These are phyloP conservation scores for Lathyrus tuberosus DNA, from an alignment of 306 rosid species.

Conservation along the genomic window DNA sequence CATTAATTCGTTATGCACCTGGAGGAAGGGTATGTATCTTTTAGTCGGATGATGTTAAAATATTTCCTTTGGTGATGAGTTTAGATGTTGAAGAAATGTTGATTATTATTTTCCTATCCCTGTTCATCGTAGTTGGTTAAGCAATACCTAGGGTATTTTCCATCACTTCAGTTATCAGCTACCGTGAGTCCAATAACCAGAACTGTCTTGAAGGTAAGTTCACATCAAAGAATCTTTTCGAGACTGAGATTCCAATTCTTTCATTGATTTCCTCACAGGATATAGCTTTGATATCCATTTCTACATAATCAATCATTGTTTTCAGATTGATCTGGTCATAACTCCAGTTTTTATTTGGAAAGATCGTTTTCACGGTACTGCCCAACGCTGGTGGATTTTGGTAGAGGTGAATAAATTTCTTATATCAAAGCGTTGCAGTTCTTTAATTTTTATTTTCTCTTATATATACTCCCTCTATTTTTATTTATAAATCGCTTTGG, in stretches of 20 bases:
- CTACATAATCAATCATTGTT: conserved; percentile 29
- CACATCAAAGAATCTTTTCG: conserved; percentile 16
- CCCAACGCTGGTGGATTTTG: conserved; percentile 94
- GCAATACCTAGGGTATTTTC: conserved; percentile 85
- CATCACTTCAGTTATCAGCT: conserved; percentile 88
- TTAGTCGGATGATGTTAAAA: conserved; percentile 29
- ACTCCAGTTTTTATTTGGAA: conserved; percentile 79
- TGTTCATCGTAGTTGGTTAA: conserved; percentile 63
- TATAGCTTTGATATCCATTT: conserved; percentile 21
- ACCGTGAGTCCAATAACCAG: conserved; percentile 96
- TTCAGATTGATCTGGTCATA: conserved; percentile 78
- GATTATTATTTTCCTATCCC: conserved; percentile 32
- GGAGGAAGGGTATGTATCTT: conserved; percentile 82
- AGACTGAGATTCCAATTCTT: conserved; percentile 22
- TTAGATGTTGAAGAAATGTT: conserved; percentile 22
- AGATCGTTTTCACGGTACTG: conserved; percentile 91
- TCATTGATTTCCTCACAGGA: conserved; percentile 14
- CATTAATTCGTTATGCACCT: conserved; percentile 79
- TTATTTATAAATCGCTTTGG: too few relatives aligned
- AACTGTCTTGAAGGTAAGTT: conserved; percentile 87
- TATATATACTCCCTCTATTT: too few relatives aligned
- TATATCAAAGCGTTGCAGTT: conserved; percentile 7
- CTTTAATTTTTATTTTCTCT: conserved; percentile 25
- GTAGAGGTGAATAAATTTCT: conserved; percentile 71
- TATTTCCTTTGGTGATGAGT: conserved; percentile 32